Evolutionary conservation across 139 green algal genomes (phyloP).

Genomic region (Chlamydomonas incerta): DNA sequence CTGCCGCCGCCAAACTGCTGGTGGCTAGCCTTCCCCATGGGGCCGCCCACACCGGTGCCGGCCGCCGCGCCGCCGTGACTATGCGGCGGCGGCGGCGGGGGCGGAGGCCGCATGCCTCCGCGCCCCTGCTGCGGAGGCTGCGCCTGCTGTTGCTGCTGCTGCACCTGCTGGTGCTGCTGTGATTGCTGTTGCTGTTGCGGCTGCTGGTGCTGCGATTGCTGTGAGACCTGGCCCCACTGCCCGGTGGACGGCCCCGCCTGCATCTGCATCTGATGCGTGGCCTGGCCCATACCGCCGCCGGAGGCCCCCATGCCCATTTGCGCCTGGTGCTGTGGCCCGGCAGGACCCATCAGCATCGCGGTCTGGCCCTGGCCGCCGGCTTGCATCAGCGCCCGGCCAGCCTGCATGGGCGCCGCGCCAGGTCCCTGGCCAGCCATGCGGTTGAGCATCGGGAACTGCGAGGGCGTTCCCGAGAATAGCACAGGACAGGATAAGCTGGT

Average conservation of each 20-base stretch:
- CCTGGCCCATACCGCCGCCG: neutral
- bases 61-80: neutral
- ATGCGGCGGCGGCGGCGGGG: slow-evolving; percentile 19
- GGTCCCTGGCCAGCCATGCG: neutral
- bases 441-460: slow-evolving; percentile 9
- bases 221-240: neutral
- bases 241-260: too few relatives aligned
- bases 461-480: too few relatives aligned
- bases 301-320: neutral
- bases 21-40: neutral
- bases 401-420: neutral
- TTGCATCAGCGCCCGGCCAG: neutral
- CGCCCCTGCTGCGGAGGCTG: slow-evolving; percentile 15
- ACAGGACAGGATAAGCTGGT: too few relatives aligned
- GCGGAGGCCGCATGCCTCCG: slow-evolving; percentile 12
- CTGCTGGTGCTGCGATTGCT: neutral
- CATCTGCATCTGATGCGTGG: neutral
- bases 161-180: neutral
- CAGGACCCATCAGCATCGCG: neutral
- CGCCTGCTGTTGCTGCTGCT: slow-evolving; percentile 4
- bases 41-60: neutral
- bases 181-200: too few relatives aligned
- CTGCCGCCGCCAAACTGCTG: neutral
- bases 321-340: neutral
- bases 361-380: too few relatives aligned